Percentiles rank a stretch among this genome's conserved stretches.
Conservation (phyloP, 2,329 filamentous ascomycete species). For the Verticillium albo-atrum region DNA sequence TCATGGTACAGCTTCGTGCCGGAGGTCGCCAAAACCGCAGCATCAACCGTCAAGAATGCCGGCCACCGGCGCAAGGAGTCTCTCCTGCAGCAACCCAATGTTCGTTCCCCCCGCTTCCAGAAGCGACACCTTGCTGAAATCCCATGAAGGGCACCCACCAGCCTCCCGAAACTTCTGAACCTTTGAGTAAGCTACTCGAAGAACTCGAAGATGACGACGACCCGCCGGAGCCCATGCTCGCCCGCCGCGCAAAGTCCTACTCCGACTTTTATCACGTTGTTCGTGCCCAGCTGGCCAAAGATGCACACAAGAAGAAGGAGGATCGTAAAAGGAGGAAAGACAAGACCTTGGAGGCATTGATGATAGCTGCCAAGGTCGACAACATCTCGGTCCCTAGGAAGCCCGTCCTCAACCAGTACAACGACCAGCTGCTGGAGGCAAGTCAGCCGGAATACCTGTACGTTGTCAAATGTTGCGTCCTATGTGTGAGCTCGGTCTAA, state of each 20-base stretch:
- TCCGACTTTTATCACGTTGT: conserved; percentile 69
- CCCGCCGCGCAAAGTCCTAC: conserved; percentile 69
- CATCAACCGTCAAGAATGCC: conserved; percentile 34
- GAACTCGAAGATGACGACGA: conserved; percentile 49
- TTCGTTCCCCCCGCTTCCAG: conserved; percentile 26
- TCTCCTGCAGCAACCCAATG: conserved; percentile 63
- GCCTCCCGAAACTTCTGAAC: conserved; percentile 44
- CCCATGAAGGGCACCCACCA: conserved; percentile 50
- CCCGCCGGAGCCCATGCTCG: conserved; percentile 62
- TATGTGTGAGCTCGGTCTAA: background rate
- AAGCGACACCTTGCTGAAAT: background rate
- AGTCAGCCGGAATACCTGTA: conserved; percentile 84
- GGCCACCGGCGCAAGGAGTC: conserved; percentile 65
- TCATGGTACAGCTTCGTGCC: conserved; percentile 78
- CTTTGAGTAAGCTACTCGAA: conserved; percentile 55
- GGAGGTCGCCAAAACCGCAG: conserved; percentile 48
- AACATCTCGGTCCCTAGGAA: conserved; percentile 8
- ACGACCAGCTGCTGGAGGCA: conserved; percentile 68
- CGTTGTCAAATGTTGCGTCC: conserved; percentile 21
- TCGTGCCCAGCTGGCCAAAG: conserved; percentile 51
- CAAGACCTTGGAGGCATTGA: conserved; percentile 47
- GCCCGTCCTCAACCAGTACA: conserved; percentile 49
- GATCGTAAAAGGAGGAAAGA: conserved; percentile 30
- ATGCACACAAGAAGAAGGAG: conserved; percentile 32
- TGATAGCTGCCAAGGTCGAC: conserved; percentile 22